A percentile compares a stretch with the other conserved stretches of the same genome.
phyloP scores from a whole-genome alignment of 208 protist genomes.

The Crithidia bombi region DNA sequence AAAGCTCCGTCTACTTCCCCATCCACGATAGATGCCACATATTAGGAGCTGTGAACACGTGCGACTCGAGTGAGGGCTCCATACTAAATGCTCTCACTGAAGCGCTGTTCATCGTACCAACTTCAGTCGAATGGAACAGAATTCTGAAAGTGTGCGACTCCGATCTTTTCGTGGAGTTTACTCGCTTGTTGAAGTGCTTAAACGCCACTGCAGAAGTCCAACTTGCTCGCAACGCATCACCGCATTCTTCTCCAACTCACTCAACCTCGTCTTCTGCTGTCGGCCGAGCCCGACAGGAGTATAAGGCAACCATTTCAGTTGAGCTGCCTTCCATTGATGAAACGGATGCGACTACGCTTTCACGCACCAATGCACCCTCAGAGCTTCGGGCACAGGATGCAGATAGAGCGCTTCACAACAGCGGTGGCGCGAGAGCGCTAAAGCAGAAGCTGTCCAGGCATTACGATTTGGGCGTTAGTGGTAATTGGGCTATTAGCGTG shows the following conservation, averaged over 20 bases:
- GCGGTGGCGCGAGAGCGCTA: no score
- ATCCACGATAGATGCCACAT: conserved; percentile 33
- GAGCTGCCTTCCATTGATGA: conserved; percentile 17
- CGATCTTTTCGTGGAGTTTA: conserved; percentile 16
- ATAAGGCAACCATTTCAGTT: conserved; percentile 12
- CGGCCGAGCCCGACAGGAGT: background rate
- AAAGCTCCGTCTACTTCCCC: conserved; percentile 37
- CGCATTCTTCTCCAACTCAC: background rate
- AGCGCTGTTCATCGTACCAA: conserved; percentile 16
- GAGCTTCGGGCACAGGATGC: background rate
- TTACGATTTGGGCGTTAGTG: conserved; percentile 40
- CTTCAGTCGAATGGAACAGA: background rate
- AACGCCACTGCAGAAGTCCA: conserved; percentile 14
- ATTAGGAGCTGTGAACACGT: conserved; percentile 10
- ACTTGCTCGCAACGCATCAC: background rate
- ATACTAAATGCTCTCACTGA: conserved; percentile 18
- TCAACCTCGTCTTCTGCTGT: background rate
- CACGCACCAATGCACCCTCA: background rate
- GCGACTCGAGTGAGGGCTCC: conserved; percentile 5
- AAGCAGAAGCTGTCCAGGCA: background rate
- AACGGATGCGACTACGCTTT: background rate
- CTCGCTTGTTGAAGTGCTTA: background rate
- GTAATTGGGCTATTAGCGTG: conserved; percentile 24
- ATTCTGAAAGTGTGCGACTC: conserved; percentile 18
- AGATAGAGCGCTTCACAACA: background rate